phyloP scores from a whole-genome alignment of 805 yeast genomes.

The Yarrowia deformans region DNA sequence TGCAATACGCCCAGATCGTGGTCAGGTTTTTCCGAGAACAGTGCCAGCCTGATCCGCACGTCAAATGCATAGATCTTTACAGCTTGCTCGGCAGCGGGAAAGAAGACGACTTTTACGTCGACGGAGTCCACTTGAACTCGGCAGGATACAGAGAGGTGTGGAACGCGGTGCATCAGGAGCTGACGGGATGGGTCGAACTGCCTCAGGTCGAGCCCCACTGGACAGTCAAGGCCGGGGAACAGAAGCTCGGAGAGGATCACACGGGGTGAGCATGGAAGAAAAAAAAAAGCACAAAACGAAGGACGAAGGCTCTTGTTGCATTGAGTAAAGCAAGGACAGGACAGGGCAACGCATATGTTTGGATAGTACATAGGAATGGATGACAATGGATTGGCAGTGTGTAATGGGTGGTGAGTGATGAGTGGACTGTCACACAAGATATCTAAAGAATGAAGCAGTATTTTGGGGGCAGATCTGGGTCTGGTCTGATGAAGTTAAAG shows the following conservation, averaged over 20 bases:
- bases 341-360: too few relatives aligned
- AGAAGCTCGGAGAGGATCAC: not conserved
- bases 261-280: not conserved
- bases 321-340: too few relatives aligned
- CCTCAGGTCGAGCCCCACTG: constrained; percentile 32
- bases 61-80: constrained; percentile 23
- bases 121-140: constrained; percentile 21
- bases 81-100: not conserved
- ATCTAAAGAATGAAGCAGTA: too few relatives aligned
- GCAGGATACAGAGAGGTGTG: constrained; percentile 32
- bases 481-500: too few relatives aligned
- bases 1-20: constrained; percentile 28
- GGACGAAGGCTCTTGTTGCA: too few relatives aligned
- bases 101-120: constrained; percentile 7
- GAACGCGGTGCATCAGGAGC: constrained; percentile 23
- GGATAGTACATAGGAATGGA: too few relatives aligned
- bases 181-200: constrained; percentile 23
- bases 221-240: constrained; percentile 20
- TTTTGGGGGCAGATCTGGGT: too few relatives aligned
- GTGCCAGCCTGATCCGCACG: constrained; percentile 29
- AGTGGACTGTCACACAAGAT: too few relatives aligned
- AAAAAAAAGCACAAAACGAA: too few relatives aligned
- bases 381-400: too few relatives aligned
- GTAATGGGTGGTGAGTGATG: too few relatives aligned
- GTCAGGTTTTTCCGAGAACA: constrained; percentile 2